phyloP scores from a whole-genome alignment of 1,284 basidiomycete genomes.

The Boletus chippewaensis region DNA sequence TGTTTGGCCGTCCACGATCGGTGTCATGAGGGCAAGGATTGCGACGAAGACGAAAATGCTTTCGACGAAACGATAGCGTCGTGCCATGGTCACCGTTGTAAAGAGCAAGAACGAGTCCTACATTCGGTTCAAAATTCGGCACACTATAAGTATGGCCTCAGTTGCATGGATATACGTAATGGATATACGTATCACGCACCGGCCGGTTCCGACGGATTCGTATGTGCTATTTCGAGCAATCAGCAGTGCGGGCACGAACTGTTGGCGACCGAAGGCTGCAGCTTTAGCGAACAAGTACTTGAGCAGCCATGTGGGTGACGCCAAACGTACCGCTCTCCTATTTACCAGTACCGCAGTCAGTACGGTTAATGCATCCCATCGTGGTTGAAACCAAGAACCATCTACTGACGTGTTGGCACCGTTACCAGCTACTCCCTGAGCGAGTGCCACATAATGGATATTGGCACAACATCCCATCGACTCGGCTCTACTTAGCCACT shows the following conservation, averaged over 20 bases:
- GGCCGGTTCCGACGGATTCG: neutral
- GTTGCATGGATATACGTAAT: neutral
- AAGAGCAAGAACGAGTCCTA: neutral
- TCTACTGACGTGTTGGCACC: no score
- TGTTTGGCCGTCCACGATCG: constrained; percentile 1
- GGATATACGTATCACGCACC: neutral
- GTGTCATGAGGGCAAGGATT: neutral
- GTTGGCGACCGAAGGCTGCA: neutral
- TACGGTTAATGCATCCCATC: no score
- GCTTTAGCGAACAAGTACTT: neutral
- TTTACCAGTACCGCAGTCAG: no score
- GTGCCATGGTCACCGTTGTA: constrained; percentile 1
- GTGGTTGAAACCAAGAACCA: no score
- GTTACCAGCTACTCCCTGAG: no score
- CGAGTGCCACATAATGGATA: no score
- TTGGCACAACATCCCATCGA: no score
- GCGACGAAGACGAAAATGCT: neutral
- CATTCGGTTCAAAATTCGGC: neutral
- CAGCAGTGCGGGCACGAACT: neutral
- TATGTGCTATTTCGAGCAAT: neutral
- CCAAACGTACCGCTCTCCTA: neutral
- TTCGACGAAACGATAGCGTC: neutral
- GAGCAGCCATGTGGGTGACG: neutral
- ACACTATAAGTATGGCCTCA: neutral
- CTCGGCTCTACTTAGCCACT: no score